Percentiles rank a stretch among this genome's conserved stretches.
Conservation (phyloP, 805 yeast genomes). For the Blastobotrys americana region DNA sequence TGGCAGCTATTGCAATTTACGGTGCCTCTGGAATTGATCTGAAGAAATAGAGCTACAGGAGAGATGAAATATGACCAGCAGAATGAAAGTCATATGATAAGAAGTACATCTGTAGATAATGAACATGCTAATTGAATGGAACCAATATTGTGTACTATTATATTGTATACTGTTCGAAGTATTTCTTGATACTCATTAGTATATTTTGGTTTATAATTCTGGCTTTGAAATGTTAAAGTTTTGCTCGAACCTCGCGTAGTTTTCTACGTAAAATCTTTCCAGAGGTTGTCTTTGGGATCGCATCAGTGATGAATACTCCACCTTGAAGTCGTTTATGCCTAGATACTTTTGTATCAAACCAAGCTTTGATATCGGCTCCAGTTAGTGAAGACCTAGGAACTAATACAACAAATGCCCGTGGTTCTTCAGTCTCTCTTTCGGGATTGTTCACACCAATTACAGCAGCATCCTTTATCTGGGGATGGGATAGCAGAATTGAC, state of each 20-base stretch:
- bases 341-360: slow-evolving; percentile 25
- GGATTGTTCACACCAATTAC: slow-evolving; percentile 29
- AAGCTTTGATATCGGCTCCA: slow-evolving; percentile 12
- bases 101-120: too few species aligned
- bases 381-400: slow-evolving; percentile 11
- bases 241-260: slow-evolving; percentile 52
- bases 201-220: slow-evolving; percentile 10
- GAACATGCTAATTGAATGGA: too few species aligned
- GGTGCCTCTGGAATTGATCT: slow-evolving; percentile 39
- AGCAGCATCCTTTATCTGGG: slow-evolving; percentile 21
- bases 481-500: slow-evolving; percentile 19
- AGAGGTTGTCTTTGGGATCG: slow-evolving; percentile 84
- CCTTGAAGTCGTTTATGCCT: slow-evolving; percentile 26
- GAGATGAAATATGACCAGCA: too few species aligned
- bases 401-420: slow-evolving; percentile 22
- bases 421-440: slow-evolving; percentile 22
- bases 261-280: slow-evolving; percentile 90
- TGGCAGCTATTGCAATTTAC: slow-evolving; percentile 64
- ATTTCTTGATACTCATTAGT: too few species aligned
- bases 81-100: too few species aligned
- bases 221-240: background rate
- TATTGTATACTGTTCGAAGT: too few species aligned
- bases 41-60: too few species aligned
- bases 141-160: too few species aligned
- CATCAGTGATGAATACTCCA: slow-evolving; percentile 58